Evolutionary conservation across 164 flowering plant genomes (phyloP).

Genomic region (Houttuynia cordata): DNA sequence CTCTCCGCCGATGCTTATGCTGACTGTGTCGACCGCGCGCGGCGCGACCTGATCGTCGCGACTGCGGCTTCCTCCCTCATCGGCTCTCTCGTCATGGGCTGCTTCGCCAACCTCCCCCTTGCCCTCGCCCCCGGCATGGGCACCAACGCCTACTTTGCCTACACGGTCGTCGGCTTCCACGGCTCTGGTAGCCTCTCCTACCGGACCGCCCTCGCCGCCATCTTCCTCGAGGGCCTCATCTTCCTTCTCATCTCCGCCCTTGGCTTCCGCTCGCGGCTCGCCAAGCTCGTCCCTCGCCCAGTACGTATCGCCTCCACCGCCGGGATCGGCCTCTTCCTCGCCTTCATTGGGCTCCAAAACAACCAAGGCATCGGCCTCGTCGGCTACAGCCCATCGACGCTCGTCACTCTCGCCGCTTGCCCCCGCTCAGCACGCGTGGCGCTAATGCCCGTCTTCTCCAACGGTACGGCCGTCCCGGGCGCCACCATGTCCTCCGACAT

Average conservation of each 20-base stretch:
- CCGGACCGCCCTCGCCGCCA: slow-evolving; percentile 51
- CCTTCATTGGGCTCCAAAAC: slow-evolving; percentile 77
- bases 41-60: slow-evolving; percentile 70
- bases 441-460: slow-evolving; percentile 54
- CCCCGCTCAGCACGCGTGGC: slow-evolving; percentile 40
- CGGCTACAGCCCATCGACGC: slow-evolving; percentile 60
- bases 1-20: slow-evolving; percentile 47
- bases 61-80: slow-evolving; percentile 62
- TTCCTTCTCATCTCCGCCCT: slow-evolving; percentile 60
- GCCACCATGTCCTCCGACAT: slow-evolving; percentile 56
- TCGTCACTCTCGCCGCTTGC: slow-evolving; percentile 73
- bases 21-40: slow-evolving; percentile 37
- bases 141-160: slow-evolving; percentile 80
- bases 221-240: slow-evolving; percentile 68
- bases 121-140: slow-evolving; percentile 95
- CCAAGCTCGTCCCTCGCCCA: slow-evolving; percentile 73
- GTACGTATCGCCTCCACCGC: slow-evolving; percentile 75
- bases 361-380: slow-evolving; percentile 74
- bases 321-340: slow-evolving; percentile 84
- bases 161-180: slow-evolving; percentile 89
- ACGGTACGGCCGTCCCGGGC: slow-evolving; percentile 62
- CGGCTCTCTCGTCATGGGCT: slow-evolving; percentile 77
- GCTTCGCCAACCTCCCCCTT: slow-evolving; percentile 68
- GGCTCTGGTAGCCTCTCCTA: slow-evolving; percentile 68
- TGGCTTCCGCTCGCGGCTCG: slow-evolving; percentile 65